These are phyloP conservation scores for Talaromyces stipitatus DNA, from an alignment of 495 filamentous ascomycete species.

Conservation along the genomic window DNA sequence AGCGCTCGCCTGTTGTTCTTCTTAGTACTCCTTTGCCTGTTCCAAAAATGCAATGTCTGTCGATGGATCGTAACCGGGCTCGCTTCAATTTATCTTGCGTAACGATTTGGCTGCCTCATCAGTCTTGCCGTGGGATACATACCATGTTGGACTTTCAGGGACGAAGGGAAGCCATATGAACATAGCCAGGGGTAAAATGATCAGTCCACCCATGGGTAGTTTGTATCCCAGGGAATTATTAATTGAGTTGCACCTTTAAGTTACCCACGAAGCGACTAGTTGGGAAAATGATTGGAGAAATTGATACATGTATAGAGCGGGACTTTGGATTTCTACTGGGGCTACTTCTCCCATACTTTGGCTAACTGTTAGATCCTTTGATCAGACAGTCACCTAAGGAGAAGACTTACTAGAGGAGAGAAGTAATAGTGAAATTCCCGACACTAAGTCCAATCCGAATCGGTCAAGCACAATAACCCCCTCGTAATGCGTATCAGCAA, in stretches of 20 bases:
- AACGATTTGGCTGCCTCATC: constrained; percentile 20
- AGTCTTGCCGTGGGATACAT: constrained; percentile 14
- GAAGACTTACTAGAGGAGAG: constrained; percentile 14
- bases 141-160: constrained; percentile 30
- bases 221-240: constrained; percentile 16
- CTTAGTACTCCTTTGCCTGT: constrained; percentile 12
- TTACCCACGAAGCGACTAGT: constrained; percentile 23
- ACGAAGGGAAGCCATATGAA: constrained; percentile 22
- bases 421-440: constrained; percentile 15
- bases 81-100: constrained; percentile 22
- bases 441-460: constrained; percentile 16
- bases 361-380: not conserved
- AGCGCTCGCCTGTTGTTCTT: constrained; percentile 6
- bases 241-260: constrained; percentile 23
- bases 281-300: constrained; percentile 30
- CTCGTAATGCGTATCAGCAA: constrained; percentile 2
- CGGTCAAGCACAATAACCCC: constrained; percentile 11
- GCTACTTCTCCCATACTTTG: constrained; percentile 25
- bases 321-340: constrained; percentile 23
- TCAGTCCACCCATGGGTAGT: constrained; percentile 28
- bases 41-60: constrained; percentile 18
- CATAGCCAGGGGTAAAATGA: constrained; percentile 22
- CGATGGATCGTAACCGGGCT: constrained; percentile 16
- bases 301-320: constrained; percentile 29
- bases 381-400: constrained; percentile 16